Evolutionary conservation across 2,329 filamentous ascomycete genomes (phyloP).

Genomic region (Trichoderma sp.): DNA sequence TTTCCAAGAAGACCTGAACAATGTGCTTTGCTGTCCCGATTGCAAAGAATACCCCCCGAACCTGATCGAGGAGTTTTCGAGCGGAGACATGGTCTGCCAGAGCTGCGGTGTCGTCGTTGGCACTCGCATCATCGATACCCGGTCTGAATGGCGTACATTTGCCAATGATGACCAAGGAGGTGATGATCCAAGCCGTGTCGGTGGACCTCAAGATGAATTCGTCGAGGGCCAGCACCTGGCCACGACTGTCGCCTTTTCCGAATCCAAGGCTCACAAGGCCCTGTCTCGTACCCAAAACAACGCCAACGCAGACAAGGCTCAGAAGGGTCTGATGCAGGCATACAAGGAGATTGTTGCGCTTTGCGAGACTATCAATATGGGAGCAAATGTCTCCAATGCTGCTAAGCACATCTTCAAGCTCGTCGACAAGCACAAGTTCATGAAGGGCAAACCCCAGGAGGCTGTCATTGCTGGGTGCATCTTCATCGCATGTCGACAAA

Average conservation of each 20-base stretch:
- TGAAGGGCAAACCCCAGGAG: constrained; percentile 94
- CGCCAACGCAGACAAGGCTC: constrained; percentile 78
- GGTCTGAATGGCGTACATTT: constrained; percentile 98
- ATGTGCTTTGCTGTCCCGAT: constrained; percentile 81
- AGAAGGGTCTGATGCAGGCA: constrained; percentile 77
- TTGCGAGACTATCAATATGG: constrained; percentile 81
- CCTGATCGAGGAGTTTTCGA: constrained; percentile 87
- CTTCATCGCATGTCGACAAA: constrained; percentile 94
- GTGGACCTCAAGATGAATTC: constrained; percentile 86
- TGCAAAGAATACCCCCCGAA: constrained; percentile 92
- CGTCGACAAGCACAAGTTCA: constrained; percentile 85
- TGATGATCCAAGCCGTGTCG: constrained; percentile 96
- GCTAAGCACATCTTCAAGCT: constrained; percentile 96
- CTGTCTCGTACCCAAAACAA: constrained; percentile 84
- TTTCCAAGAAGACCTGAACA: constrained; percentile 83
- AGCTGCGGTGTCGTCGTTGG: constrained; percentile 89
- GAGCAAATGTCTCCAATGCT: constrained; percentile 77
- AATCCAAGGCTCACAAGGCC: constrained; percentile 68
- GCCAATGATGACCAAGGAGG: constrained; percentile 96
- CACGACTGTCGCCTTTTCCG: constrained; percentile 82
- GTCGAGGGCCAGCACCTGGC: constrained; percentile 87
- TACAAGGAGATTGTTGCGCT: constrained; percentile 86
- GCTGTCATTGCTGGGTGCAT: constrained; percentile 94
- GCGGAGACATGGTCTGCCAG: constrained; percentile 87
- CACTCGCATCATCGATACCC: constrained; percentile 88